Evolutionary conservation across 805 yeast genomes (phyloP).

Genomic region (Candida wancherniae): DNA sequence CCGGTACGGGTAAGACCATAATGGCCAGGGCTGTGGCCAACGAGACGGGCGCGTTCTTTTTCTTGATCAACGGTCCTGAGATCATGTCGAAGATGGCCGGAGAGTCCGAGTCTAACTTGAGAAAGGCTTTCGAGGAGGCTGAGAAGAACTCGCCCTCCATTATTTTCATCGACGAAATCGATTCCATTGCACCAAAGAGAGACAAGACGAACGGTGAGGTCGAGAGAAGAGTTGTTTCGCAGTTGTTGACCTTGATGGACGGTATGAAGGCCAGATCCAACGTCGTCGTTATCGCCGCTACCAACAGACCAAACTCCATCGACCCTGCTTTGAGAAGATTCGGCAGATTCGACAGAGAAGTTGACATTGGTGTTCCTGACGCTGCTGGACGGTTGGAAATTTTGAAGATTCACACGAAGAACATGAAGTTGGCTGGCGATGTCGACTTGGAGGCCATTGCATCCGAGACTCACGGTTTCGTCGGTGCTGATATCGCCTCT

Average conservation of each 20-base stretch:
- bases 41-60: constrained; percentile 98
- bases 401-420: constrained; percentile 94
- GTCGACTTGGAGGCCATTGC: constrained; percentile 96
- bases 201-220: constrained; percentile 99
- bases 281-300: constrained; percentile 97
- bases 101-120: constrained; percentile 93
- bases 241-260: constrained; percentile 95
- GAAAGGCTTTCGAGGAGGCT: constrained; percentile 99
- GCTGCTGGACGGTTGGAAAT: constrained; percentile 98
- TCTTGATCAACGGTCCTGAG: constrained; percentile 97
- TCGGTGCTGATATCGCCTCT: constrained; percentile 98
- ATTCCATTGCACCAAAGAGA: constrained; percentile 98
- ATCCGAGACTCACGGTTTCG: constrained; percentile 97
- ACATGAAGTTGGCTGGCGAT: constrained; percentile 93
- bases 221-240: constrained; percentile 98
- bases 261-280: constrained; percentile 99
- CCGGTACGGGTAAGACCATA: constrained; percentile 98
- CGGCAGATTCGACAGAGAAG: constrained; percentile 83
- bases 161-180: constrained; percentile 97
- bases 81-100: constrained; percentile 99
- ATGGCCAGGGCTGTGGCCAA: constrained; percentile 99
- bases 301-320: constrained; percentile 80
- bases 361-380: constrained; percentile 90
- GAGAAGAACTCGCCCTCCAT: constrained; percentile 98
- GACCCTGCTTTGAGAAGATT: constrained; percentile 84